phyloP scores from a whole-genome alignment of 2,329 filamentous ascomycete genomes.

The Nakataea oryzae region DNA sequence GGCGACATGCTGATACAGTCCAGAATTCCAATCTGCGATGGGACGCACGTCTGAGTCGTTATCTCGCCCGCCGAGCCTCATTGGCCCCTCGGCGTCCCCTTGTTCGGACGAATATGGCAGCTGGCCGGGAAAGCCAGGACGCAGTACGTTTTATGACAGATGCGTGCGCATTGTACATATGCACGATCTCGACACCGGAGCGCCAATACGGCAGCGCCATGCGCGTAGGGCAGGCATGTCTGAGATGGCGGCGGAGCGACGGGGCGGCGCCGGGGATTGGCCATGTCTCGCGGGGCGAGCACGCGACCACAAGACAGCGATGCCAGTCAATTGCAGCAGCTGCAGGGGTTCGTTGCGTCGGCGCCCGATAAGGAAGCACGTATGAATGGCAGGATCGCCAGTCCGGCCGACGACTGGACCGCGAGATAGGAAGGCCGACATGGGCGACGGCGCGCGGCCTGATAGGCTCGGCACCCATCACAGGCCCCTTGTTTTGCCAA shows the following conservation, averaged over 20 bases:
- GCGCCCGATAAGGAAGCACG: background rate
- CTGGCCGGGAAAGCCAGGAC: background rate
- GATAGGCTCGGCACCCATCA: no score
- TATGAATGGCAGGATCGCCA: no score
- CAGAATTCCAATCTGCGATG: no score
- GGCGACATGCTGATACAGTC: no score
- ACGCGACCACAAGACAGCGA: background rate
- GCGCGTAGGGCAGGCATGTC: no score
- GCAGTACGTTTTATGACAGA: no score
- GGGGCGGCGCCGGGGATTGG: background rate
- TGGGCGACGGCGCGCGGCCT: background rate
- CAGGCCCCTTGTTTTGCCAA: background rate
- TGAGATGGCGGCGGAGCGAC: background rate
- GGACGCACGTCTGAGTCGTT: background rate
- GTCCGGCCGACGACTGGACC: no score
- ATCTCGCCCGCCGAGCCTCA: background rate
- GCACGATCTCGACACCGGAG: no score
- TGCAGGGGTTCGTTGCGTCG: background rate
- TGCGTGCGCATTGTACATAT: no score
- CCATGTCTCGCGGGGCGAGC: background rate
- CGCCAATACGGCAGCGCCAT: background rate
- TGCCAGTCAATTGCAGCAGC: no score
- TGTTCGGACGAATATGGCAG: background rate
- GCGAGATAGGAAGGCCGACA: background rate
- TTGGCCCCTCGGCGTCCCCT: background rate